Conservation (phyloP, 352 stramenopile genomes). For the Pythium apleroticum region DNA sequence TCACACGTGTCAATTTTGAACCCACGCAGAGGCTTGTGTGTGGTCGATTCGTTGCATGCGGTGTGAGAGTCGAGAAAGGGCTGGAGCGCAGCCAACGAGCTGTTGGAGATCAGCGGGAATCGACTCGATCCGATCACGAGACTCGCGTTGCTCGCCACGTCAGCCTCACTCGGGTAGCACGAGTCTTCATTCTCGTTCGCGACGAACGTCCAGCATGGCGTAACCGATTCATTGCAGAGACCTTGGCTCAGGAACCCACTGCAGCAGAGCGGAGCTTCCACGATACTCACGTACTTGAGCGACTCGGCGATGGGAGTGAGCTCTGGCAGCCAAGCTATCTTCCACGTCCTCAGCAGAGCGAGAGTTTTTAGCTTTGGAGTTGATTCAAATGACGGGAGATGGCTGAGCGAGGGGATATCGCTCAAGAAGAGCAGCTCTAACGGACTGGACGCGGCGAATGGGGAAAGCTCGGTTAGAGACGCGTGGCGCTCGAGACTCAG, state of each 20-base stretch:
- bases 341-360: conserved; percentile 3
- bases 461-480: conserved; percentile 23
- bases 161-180: conserved; percentile 14
- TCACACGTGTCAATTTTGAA: conserved; percentile 15
- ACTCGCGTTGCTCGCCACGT: background rate
- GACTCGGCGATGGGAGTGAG: conserved; percentile 2
- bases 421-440: conserved; percentile 38
- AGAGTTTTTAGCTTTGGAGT: conserved; percentile 17
- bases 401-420: conserved; percentile 14
- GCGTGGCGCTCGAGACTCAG: conserved; percentile 35
- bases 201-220: background rate
- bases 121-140: conserved; percentile 3
- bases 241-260: conserved; percentile 23
- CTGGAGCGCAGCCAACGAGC: conserved; percentile 6
- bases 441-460: conserved; percentile 32
- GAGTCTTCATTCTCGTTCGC: background rate
- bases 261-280: conserved; percentile 18
- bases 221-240: conserved; percentile 6
- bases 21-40: background rate
- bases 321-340: conserved; percentile 11
- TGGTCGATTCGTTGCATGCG: conserved; percentile 5
- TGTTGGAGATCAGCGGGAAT: conserved; percentile 14
- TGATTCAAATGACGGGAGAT: conserved; percentile 29
- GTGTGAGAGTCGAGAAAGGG: conserved; percentile 5
- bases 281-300: conserved; percentile 14